Percentiles rank a stretch among this genome's conserved stretches.
phyloP scores from a whole-genome alignment of 345 rosid genomes.

The Clausena lansium region DNA sequence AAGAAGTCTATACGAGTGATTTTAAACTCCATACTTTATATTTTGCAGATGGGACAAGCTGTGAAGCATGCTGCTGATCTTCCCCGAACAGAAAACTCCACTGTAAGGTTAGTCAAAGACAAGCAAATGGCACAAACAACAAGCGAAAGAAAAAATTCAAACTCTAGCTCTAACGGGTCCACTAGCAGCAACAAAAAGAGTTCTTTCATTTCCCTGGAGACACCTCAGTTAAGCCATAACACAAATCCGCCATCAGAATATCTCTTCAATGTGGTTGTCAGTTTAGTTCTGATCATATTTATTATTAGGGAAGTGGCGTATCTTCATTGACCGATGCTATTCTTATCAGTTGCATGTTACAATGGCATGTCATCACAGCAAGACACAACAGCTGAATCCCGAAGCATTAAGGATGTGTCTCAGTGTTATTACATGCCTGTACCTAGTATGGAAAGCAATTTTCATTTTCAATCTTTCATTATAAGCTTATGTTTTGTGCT shows the following conservation, averaged over 20 bases:
- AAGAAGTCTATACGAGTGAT: neutral
- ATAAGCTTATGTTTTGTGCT: neutral
- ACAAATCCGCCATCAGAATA: conserved; percentile 15
- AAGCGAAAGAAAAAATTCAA: neutral
- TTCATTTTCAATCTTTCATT: neutral
- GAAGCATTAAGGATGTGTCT: neutral
- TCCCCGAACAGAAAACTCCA: neutral
- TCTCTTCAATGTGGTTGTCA: conserved; percentile 18
- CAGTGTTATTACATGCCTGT: neutral
- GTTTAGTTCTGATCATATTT: conserved; percentile 8
- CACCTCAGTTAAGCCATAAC: neutral
- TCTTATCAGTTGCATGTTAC: neutral
- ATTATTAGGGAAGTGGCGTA: neutral
- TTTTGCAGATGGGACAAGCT: conserved; percentile 15
- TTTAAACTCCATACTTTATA: neutral
- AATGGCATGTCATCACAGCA: neutral
- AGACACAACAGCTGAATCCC: neutral
- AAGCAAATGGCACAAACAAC: neutral
- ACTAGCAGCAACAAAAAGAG: conserved; percentile 1
- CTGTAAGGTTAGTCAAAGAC: neutral
- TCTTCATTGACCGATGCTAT: neutral
- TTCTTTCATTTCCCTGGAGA: conserved; percentile 12
- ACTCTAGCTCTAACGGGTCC: neutral
- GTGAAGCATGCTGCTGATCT: neutral
- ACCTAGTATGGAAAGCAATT: neutral